Evolutionary conservation across 306 rosid species (phyloP).

Genomic region (Potentilla sterilis): DNA sequence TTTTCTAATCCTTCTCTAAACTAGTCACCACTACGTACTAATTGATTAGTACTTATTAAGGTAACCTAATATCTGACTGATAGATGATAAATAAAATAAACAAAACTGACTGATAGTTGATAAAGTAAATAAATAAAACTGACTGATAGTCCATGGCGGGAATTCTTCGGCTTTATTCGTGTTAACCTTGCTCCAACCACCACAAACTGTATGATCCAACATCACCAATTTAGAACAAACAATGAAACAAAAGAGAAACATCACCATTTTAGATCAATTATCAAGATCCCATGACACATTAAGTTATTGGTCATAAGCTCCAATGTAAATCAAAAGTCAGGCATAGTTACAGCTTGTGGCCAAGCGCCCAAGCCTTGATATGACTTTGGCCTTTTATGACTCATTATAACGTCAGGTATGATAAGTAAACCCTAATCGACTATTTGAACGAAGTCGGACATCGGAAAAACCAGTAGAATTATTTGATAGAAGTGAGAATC

Average conservation of each 20-base stretch:
- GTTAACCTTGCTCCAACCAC: slow-evolving; percentile 9
- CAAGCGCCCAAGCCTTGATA: too few relatives aligned
- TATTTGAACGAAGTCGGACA: too few relatives aligned
- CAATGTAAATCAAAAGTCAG: neutral
- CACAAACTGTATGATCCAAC: slow-evolving; percentile 29
- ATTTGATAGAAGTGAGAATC: neutral
- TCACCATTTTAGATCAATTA: neutral
- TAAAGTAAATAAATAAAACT: slow-evolving; percentile 8
- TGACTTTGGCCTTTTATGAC: too few relatives aligned
- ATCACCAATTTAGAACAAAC: slow-evolving; percentile 21
- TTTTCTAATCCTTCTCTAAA: neutral
- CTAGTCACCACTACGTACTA: neutral
- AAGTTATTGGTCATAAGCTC: neutral
- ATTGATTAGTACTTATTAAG: neutral
- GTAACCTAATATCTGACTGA: neutral
- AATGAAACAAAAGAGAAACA: slow-evolving; percentile 5
- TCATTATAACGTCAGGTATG: too few relatives aligned
- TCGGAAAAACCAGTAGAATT: too few relatives aligned
- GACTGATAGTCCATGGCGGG: slow-evolving; percentile 31
- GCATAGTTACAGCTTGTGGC: neutral
- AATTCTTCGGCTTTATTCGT: slow-evolving; percentile 28
- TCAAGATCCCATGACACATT: neutral
- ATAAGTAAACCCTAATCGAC: too few relatives aligned
- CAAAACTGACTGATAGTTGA: slow-evolving; percentile 10
- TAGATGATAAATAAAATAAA: neutral